Evolutionary conservation across 2,329 filamentous ascomycete genomes (phyloP).

Genomic region (Paecilomyces formosus): DNA sequence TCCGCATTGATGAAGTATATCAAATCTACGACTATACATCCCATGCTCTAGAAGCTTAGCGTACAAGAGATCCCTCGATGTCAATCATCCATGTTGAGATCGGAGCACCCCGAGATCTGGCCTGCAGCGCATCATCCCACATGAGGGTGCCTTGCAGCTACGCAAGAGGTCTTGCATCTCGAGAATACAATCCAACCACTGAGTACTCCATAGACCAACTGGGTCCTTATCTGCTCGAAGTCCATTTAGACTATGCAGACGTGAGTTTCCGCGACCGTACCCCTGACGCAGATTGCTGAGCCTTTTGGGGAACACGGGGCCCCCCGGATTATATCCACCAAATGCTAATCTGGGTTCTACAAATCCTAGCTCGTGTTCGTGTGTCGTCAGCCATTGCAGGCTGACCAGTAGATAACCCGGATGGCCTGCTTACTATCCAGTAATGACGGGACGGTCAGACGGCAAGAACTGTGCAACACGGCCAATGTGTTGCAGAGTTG

Average conservation of each 20-base stretch:
- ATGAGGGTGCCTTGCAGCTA: not conserved
- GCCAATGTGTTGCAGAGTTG: not conserved
- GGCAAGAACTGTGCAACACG: not conserved
- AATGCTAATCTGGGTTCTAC: not conserved
- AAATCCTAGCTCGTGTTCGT: not conserved
- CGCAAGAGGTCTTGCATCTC: not conserved
- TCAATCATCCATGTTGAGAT: not conserved
- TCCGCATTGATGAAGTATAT: no score
- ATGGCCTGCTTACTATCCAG: not conserved
- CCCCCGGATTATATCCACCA: not conserved
- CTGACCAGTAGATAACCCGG: not conserved
- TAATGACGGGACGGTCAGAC: not conserved
- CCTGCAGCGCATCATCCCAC: not conserved
- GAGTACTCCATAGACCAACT: not conserved
- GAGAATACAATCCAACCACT: not conserved
- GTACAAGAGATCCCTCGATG: not conserved
- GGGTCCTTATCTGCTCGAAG: not conserved
- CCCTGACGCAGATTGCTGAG: not conserved
- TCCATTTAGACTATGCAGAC: not conserved
- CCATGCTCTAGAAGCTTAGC: not conserved
- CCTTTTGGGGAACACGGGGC: not conserved
- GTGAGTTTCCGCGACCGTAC: not conserved
- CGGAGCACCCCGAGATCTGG: not conserved
- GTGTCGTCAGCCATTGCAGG: not conserved
- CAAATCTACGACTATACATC: no score